phyloP scores from a whole-genome alignment of 306 rosid species.

The Vigna hirtella region DNA sequence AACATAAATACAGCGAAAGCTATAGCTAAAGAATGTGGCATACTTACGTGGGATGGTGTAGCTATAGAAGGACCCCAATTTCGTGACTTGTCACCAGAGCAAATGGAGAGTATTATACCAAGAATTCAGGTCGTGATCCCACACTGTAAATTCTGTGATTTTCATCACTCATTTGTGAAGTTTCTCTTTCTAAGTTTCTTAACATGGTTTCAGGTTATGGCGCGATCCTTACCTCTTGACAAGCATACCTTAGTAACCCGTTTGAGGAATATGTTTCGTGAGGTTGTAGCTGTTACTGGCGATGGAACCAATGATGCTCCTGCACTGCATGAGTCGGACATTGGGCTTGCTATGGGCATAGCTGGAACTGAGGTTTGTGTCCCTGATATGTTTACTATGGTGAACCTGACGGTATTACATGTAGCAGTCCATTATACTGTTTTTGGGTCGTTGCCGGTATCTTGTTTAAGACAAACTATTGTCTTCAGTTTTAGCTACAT shows the following conservation, averaged over 20 bases:
- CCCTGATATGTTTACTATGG: constrained; percentile 3
- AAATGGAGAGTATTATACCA: constrained; percentile 68
- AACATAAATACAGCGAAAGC: constrained; percentile 88
- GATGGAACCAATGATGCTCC: constrained; percentile 98
- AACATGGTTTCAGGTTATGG: constrained; percentile 79
- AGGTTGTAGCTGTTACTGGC: constrained; percentile 96
- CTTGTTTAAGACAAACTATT: constrained; percentile 28
- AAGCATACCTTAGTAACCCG: constrained; percentile 75
- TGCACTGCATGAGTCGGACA: constrained; percentile 92
- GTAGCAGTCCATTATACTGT: constrained; percentile 17
- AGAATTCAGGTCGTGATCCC: constrained; percentile 71
- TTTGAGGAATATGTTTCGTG: constrained; percentile 68
- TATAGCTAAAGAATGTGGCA: constrained; percentile 93
- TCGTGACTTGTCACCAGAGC: constrained; percentile 65
- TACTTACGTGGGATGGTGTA: constrained; percentile 72
- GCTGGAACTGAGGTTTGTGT: constrained; percentile 91
- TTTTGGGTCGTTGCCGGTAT: neutral
- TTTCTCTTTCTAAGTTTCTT: constrained; percentile 44
- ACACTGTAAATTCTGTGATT: constrained; percentile 33
- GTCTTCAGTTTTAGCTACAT: constrained; percentile 1
- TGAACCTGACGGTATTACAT: constrained; percentile 30
- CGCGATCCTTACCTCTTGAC: constrained; percentile 83
- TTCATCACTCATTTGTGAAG: constrained; percentile 17
- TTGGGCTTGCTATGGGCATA: constrained; percentile 98
- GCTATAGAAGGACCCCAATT: constrained; percentile 83